Conservation (phyloP, 2,329 filamentous ascomycete genomes). For the Kalaharituber pfeilii region DNA sequence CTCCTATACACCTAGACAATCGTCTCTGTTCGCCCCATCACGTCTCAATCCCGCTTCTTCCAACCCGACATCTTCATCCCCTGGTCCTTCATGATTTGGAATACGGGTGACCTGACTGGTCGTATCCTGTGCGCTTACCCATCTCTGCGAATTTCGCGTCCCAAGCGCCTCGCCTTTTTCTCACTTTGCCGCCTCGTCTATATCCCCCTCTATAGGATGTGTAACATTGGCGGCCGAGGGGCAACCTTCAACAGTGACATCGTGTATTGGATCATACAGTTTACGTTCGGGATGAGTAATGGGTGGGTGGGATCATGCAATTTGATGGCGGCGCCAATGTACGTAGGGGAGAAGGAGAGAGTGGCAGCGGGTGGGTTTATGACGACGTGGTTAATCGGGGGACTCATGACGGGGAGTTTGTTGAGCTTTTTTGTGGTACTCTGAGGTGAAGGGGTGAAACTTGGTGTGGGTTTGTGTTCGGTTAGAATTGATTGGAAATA, state of each 20-base stretch:
- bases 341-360: constrained; percentile 64
- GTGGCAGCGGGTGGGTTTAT: constrained; percentile 90
- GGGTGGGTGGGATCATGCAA: constrained; percentile 72
- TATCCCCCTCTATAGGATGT: constrained; percentile 72
- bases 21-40: constrained; percentile 13
- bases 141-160: constrained; percentile 31
- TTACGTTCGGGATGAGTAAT: constrained; percentile 68
- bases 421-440: constrained; percentile 48
- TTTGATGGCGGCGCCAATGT: constrained; percentile 79
- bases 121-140: constrained; percentile 34
- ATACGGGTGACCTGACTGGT: constrained; percentile 66
- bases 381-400: constrained; percentile 68
- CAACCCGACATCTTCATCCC: constrained; percentile 69
- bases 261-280: constrained; percentile 71
- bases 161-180: constrained; percentile 38
- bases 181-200: constrained; percentile 50
- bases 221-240: constrained; percentile 66
- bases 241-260: constrained; percentile 60
- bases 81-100: constrained; percentile 84
- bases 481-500: too few species aligned
- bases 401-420: constrained; percentile 69
- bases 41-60: constrained; percentile 38
- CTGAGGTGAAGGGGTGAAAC: background rate
- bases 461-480: background rate
- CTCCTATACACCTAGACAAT: too few species aligned